Percentiles rank a stretch among this genome's conserved stretches.
These are phyloP conservation scores for Pontederia paniculata DNA, from an alignment of 176 grass and related monocot genomes.

Conservation along the genomic window DNA sequence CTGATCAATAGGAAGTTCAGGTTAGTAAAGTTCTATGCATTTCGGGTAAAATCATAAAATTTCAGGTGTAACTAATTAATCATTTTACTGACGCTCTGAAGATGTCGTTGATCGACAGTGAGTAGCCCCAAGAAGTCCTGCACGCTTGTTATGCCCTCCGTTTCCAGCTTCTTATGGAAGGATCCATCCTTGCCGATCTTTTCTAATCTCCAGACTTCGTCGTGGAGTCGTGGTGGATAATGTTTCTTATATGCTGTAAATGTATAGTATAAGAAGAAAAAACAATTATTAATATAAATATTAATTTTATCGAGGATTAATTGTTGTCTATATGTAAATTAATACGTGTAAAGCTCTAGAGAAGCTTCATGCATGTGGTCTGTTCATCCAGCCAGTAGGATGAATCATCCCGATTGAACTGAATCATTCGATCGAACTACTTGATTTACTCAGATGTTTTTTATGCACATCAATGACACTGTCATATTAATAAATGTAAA, in stretches of 20 bases:
- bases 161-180: conserved; percentile 22
- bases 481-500: no score
- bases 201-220: conserved; percentile 39
- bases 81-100: background rate
- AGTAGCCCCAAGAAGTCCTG: conserved; percentile 27
- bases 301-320: background rate
- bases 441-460: no score
- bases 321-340: background rate
- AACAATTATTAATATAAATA: background rate
- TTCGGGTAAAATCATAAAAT: background rate
- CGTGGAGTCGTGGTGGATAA: conserved; percentile 20
- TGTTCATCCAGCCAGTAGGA: no score
- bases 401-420: no score
- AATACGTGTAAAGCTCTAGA: background rate
- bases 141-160: conserved; percentile 17
- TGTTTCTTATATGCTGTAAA: conserved; percentile 30
- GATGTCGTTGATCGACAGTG: background rate
- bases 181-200: conserved; percentile 25
- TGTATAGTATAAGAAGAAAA: background rate
- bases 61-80: background rate
- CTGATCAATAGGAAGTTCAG: background rate
- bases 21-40: no score
- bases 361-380: no score
- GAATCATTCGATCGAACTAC: no score
- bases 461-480: no score